Evolutionary conservation across 2,329 filamentous ascomycete genomes (phyloP), one percentile per base, ranked within the genome.

Genomic region (Cladobotryum protrusum): DNA sequence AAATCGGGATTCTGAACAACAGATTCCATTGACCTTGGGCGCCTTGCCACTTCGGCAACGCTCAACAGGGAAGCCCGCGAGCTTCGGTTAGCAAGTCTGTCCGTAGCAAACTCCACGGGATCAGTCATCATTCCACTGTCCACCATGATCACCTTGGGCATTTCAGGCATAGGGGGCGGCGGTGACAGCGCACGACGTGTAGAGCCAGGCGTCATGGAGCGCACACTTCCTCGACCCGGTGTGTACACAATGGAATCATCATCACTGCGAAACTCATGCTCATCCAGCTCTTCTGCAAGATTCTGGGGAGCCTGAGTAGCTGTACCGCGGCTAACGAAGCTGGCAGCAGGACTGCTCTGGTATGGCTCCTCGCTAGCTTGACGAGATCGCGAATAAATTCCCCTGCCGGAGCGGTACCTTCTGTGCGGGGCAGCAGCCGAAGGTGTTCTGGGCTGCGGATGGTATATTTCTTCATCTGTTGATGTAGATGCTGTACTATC

Each of bases 401-500:
- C 80, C 46, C 87, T 75, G 50, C 83, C 85, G 49, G 92, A 74
- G 48, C 87, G 86, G 67, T 88, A 86, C 55, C 84, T 85, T 44
- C 85, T 80, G 13, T 85, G 77, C 24, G 75, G 71, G 50, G 83
- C 78, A 29, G 81, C 72, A 52, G 76, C 66, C 12, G 74, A 76
- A 1, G 81, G 87, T 13, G 85, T 93, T 62, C 75, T 81, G 20
- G 81, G 64, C 45, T 74, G 78, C 52, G 65, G 59, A 37, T 68
- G 49, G 17, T 47, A 67, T 14, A 81, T 75, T 49, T 85, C 83
- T 46, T 95, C 89, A 9, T 29, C 89, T 3, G 78, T 85, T 24
- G 89, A 95, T 1, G 87, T 92, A 1, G 91, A 96, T 4, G 90
- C 90, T 9, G 90, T 95, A 69, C 90, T 96, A 61, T 89, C 77